These are phyloP conservation scores for Neolentinus lepideus DNA, from an alignment of 1,284 basidiomycete species.

Conservation along the genomic window DNA sequence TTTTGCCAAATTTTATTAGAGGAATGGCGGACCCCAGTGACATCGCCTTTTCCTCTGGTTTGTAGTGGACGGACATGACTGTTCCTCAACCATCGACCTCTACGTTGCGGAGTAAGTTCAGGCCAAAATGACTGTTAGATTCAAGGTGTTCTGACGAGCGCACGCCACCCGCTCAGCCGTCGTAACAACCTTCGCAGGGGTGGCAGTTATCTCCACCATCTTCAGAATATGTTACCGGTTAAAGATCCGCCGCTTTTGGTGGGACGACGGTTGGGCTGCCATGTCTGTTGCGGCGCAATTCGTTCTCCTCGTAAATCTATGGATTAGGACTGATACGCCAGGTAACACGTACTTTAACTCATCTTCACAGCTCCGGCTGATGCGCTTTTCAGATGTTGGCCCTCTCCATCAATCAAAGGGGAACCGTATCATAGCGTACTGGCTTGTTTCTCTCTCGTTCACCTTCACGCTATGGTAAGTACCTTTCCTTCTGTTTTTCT, in stretches of 20 bases:
- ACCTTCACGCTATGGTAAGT: slow-evolving; percentile 21
- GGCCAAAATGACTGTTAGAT: neutral
- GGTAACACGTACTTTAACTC: slow-evolving; percentile 1
- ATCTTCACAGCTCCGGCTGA: neutral
- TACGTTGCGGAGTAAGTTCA: neutral
- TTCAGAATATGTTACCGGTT: slow-evolving; percentile 17
- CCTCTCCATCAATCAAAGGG: slow-evolving; percentile 9
- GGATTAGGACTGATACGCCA: slow-evolving; percentile 18
- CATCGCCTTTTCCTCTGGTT: neutral
- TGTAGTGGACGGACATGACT: neutral
- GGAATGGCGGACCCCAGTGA: no score
- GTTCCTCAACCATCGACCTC: neutral
- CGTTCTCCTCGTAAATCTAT: slow-evolving; percentile 18
- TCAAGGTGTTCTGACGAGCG: neutral
- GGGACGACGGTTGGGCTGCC: slow-evolving; percentile 23
- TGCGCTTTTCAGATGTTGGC: slow-evolving; percentile 1
- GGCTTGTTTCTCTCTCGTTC: slow-evolving; percentile 18
- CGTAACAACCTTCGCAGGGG: slow-evolving; percentile 17
- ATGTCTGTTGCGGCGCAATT: slow-evolving; percentile 14
- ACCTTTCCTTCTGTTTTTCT: neutral
- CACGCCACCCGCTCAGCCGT: slow-evolving; percentile 10
- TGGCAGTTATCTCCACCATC: slow-evolving; percentile 16
- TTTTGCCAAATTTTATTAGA: no score
- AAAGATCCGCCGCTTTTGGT: slow-evolving; percentile 17
- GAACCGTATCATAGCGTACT: slow-evolving; percentile 21